Conservation (phyloP, 306 rosid genomes). For the Biancaea sappan region DNA sequence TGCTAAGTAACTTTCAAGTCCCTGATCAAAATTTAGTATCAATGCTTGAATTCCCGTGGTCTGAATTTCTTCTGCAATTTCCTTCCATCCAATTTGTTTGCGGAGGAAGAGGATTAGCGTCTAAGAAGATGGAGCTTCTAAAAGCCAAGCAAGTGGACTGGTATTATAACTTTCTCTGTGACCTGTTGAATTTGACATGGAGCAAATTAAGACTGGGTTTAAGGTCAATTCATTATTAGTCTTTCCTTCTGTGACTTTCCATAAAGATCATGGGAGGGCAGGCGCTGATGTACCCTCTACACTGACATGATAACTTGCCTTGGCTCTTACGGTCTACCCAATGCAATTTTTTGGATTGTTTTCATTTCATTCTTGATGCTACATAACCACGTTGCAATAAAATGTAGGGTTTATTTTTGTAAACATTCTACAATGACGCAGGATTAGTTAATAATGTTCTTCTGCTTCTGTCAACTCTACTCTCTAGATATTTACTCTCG, state of each 20-base stretch:
- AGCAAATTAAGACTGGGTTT: slow-evolving; percentile 31
- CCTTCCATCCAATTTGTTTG: slow-evolving; percentile 39
- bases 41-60: slow-evolving; percentile 45
- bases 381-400: neutral
- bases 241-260: neutral
- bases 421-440: neutral
- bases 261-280: neutral
- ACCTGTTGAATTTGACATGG: slow-evolving; percentile 32
- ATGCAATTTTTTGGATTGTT: neutral
- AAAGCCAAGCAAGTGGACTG: slow-evolving; percentile 40
- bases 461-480: neutral
- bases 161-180: no score
- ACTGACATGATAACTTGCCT: neutral
- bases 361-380: neutral
- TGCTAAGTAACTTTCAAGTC: slow-evolving; percentile 26
- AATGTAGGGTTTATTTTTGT: neutral
- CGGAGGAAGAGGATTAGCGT: slow-evolving; percentile 37
- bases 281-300: neutral
- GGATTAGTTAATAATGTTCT: no score
- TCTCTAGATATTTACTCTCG: neutral
- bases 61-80: slow-evolving; percentile 42
- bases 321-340: neutral
- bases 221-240: slow-evolving; percentile 4
- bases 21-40: slow-evolving; percentile 39
- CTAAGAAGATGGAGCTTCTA: slow-evolving; percentile 36